Evolutionary conservation across 2,329 filamentous ascomycete genomes (phyloP).

Genomic region (Fusarium redolens): DNA sequence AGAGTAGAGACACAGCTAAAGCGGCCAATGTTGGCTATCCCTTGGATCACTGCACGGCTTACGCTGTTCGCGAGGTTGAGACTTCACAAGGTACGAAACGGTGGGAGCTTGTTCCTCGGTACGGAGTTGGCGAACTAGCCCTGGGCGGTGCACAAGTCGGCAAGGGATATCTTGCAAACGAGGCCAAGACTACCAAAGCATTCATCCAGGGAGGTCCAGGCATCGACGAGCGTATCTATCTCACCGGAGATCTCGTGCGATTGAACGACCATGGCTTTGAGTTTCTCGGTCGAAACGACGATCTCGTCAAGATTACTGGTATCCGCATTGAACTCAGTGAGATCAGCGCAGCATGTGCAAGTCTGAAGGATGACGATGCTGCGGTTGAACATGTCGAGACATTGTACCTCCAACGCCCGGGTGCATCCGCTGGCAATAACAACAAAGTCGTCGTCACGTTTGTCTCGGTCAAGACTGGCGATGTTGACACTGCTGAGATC

Average conservation of each 20-base stretch:
- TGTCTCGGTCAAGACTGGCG: conserved; percentile 15
- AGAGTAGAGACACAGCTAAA: conserved; percentile 14
- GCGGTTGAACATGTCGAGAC: conserved; percentile 23
- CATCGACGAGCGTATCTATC: conserved; percentile 21
- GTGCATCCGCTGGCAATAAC: background rate
- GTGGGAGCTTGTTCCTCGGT: conserved; percentile 30
- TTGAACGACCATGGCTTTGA: conserved; percentile 28
- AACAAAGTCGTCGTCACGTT: conserved; percentile 26
- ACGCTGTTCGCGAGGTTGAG: conserved; percentile 21
- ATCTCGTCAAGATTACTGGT: conserved; percentile 26
- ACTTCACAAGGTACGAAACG: background rate
- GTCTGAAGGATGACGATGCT: conserved; percentile 12
- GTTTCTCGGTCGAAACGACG: conserved; percentile 26
- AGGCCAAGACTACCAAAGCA: conserved; percentile 21
- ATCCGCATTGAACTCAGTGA: conserved; percentile 27
- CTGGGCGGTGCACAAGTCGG: conserved; percentile 18
- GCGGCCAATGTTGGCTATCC: conserved; percentile 28
- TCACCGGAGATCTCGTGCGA: conserved; percentile 27
- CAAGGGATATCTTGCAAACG: conserved; percentile 22
- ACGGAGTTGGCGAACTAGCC: conserved; percentile 26
- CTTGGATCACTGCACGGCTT: conserved; percentile 12
- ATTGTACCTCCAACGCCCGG: background rate
- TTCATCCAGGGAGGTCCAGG: conserved; percentile 20
- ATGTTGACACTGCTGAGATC: conserved; percentile 1
- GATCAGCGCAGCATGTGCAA: conserved; percentile 28